A percentile compares a stretch with the other conserved stretches of the same genome.
These are phyloP conservation scores for Backusella liffmaniae DNA, from an alignment of 192 early-diverging fungal genomes.

Conservation along the genomic window DNA sequence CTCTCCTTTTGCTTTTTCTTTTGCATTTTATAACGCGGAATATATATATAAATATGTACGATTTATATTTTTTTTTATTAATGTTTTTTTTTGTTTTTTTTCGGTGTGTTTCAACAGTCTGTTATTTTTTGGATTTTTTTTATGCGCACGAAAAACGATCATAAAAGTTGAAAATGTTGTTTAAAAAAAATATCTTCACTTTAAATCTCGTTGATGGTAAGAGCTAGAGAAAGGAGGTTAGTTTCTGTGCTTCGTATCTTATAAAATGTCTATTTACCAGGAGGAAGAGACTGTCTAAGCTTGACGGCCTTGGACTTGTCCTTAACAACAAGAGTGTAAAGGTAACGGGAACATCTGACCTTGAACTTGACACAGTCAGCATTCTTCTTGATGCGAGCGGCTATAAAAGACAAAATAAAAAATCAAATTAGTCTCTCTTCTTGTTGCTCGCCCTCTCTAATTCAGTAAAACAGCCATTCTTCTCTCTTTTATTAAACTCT, in stretches of 20 bases:
- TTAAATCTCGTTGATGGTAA: constrained; percentile 37
- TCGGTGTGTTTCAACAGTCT: not conserved
- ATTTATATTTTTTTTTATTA: not conserved
- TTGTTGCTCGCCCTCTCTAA: not conserved
- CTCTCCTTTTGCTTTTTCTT: not conserved
- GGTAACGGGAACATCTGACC: constrained; percentile 97
- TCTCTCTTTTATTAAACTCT: not conserved
- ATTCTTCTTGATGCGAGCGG: constrained; percentile 97
- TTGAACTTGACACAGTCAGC: constrained; percentile 95
- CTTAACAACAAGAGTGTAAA: constrained; percentile 96
- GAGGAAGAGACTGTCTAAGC: constrained; percentile 94
- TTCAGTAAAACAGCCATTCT: no score
- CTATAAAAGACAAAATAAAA: constrained; percentile 21
- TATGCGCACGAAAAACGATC: not conserved
- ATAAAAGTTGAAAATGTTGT: not conserved
- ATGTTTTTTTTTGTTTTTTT: not conserved
- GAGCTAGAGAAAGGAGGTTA: constrained; percentile 13
- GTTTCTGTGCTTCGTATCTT: not conserved
- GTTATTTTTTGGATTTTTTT: not conserved
- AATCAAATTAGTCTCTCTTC: not conserved
- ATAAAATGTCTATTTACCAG: constrained; percentile 54
- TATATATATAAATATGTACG: not conserved
- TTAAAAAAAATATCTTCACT: not conserved
- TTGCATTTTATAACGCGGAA: not conserved
- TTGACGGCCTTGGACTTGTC: constrained; percentile 95